A percentile compares a stretch with the other conserved stretches of the same genome.
phyloP scores from a whole-genome alignment of 2,329 filamentous ascomycete species.

The Epichloe aotearoae region DNA sequence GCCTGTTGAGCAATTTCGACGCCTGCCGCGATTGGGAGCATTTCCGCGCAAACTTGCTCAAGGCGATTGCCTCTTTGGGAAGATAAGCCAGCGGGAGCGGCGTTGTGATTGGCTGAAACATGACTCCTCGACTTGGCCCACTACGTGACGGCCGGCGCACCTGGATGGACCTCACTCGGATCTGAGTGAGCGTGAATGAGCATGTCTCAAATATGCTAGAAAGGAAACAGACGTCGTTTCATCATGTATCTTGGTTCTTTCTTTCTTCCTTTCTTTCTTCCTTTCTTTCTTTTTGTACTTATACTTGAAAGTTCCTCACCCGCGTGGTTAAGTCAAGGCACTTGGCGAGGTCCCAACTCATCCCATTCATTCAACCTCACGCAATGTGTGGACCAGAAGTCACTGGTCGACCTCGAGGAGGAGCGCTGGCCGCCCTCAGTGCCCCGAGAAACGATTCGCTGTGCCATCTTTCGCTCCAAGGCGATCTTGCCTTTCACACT shows the following conservation, averaged over 20 bases:
- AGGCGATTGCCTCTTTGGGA: conserved; percentile 14
- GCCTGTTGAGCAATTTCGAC: too few relatives aligned
- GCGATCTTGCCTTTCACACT: conserved; percentile 32
- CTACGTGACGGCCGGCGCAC: neutral
- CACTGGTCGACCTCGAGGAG: conserved; percentile 27
- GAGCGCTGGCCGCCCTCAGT: conserved; percentile 31
- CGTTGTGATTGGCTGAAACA: conserved; percentile 16
- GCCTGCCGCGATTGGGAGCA: conserved; percentile 11
- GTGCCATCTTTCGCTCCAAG: conserved; percentile 9
- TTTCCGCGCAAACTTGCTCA: conserved; percentile 25
- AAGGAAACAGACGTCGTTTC: neutral
- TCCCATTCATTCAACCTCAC: neutral
- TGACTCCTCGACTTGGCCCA: neutral
- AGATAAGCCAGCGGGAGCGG: conserved; percentile 8
- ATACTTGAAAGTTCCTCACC: neutral
- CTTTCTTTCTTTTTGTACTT: neutral
- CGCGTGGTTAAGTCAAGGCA: neutral
- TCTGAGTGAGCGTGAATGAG: conserved; percentile 1
- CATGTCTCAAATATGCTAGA: neutral
- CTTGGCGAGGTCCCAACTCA: neutral
- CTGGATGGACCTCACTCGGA: neutral
- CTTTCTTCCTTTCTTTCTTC: neutral
- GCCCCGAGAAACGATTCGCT: conserved; percentile 11
- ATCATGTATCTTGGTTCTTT: neutral
- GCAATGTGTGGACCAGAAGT: conserved; percentile 32